phyloP scores from a whole-genome alignment of 2,329 filamentous ascomycete genomes.

The Myrmaecium sp. region DNA sequence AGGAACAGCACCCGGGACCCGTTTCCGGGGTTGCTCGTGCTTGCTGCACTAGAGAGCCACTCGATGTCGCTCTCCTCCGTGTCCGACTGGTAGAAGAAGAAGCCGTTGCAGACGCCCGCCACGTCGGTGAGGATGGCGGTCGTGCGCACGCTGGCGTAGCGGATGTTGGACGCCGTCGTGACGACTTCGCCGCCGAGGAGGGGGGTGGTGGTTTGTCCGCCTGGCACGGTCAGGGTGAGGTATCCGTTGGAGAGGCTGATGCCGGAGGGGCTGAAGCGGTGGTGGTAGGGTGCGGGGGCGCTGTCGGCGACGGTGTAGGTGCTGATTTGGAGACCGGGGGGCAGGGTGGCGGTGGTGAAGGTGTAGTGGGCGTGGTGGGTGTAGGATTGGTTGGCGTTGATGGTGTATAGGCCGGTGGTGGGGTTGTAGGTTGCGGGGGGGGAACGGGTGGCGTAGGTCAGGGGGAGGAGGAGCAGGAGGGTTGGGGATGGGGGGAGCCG shows the following conservation, averaged over 20 bases:
- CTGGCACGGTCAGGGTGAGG: slow-evolving; percentile 2
- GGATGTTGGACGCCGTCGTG: slow-evolving; percentile 2
- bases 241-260: slow-evolving; percentile 1
- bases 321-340: background rate
- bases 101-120: slow-evolving; percentile 1
- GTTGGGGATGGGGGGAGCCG: too few species aligned
- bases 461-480: too few species aligned
- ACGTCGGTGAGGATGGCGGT: slow-evolving; percentile 4
- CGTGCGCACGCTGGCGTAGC: slow-evolving; percentile 4
- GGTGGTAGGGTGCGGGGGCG: background rate
- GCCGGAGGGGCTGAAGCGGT: background rate
- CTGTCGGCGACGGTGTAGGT: background rate
- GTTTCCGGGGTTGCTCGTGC: background rate
- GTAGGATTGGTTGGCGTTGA: too few species aligned
- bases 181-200: slow-evolving; percentile 1
- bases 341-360: background rate
- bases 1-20: background rate
- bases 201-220: slow-evolving; percentile 2
- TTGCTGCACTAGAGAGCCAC: background rate
- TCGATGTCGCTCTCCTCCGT: slow-evolving; percentile 1
- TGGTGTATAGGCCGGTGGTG: too few species aligned
- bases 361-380: background rate
- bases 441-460: too few species aligned
- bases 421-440: too few species aligned
- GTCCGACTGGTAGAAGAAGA: slow-evolving; percentile 1